Evolutionary conservation across 176 grass and related monocot genomes (phyloP), one percentile per base, ranked within the genome.

Genomic region (Dactylis glomerata): DNA sequence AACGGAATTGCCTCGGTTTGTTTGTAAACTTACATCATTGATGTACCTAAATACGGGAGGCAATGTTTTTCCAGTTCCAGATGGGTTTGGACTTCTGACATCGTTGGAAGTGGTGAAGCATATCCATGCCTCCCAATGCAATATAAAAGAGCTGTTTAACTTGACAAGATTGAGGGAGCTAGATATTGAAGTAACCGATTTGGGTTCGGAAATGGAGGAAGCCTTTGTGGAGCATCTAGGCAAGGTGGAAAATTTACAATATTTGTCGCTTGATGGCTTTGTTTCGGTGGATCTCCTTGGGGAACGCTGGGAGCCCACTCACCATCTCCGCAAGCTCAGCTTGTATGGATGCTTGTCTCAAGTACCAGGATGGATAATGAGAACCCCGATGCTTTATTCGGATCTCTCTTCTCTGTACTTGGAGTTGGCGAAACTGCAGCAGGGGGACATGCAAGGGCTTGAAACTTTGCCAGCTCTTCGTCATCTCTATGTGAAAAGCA

Each of bases 311-410:
- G 67, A 41, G 22, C 10, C 36, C 67, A 22, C 67, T 70, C 37
- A 8, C 5, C 0, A 6, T 7, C 67, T 70, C 1, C 22, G 37
- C 5, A 7, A 0, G n/a, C 23, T 0, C 4, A 0, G 0, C 0
- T 26, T 6, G 4, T 0, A 0, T n/a, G n/a, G n/a, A n/a, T n/a
- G 0, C 16, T 70, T 23, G 20, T 42, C 37, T 42, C 0, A 0
- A 14, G 5, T 42, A 10, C 37, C 37, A 0, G 1, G 16, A 31
- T 64, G 61, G 61, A 64, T 64, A 33, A 32, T 0, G 0, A 64
- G 0, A 64, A 1, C 2, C 58, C 58, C 26, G 11, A 5, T 3
- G 24, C 26, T 13, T 27, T 27, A 28, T 27, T 28, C 1, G 3
- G 12, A 62, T 13, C 58, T 62, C 26, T 62, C 11, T 13, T 3